These are phyloP conservation scores for Geotrichum candidum DNA, from an alignment of 1,139 yeast species.

Conservation along the genomic window DNA sequence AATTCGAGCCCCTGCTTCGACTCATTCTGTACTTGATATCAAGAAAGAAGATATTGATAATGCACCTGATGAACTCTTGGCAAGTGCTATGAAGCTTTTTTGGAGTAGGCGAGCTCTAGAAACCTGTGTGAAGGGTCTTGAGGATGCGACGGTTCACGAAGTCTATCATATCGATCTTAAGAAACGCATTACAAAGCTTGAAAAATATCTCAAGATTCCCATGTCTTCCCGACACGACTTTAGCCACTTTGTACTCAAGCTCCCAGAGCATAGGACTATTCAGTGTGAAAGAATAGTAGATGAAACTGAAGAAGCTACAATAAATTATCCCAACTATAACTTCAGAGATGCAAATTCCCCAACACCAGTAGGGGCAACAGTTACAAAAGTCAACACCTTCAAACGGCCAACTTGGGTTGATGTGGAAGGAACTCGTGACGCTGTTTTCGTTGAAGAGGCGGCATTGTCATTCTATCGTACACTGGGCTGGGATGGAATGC, in stretches of 20 bases:
- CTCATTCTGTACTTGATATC: not conserved
- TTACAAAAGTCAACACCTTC: slow-evolving; percentile 7
- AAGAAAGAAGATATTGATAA: not conserved
- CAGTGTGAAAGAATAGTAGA: slow-evolving; percentile 7
- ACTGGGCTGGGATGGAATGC: slow-evolving; percentile 35
- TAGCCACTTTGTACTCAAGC: slow-evolving; percentile 1
- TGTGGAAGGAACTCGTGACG: slow-evolving; percentile 17
- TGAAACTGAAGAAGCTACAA: not conserved
- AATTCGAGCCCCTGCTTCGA: not conserved
- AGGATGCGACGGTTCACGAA: slow-evolving; percentile 20
- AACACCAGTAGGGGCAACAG: slow-evolving; percentile 10
- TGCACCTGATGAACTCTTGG: not conserved
- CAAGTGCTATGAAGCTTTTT: slow-evolving; percentile 9
- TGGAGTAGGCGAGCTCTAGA: slow-evolving; percentile 26
- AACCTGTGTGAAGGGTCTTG: slow-evolving; percentile 27
- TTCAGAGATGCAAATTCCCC: not conserved
- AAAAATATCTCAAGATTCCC: slow-evolving; percentile 19
- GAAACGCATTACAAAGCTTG: slow-evolving; percentile 17
- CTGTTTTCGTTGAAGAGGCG: slow-evolving; percentile 31
- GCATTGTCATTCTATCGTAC: slow-evolving; percentile 31
- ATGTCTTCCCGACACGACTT: slow-evolving; percentile 12
- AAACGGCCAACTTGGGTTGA: slow-evolving; percentile 12
- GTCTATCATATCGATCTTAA: slow-evolving; percentile 24
- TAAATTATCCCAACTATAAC: slow-evolving; percentile 8
- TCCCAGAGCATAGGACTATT: slow-evolving; percentile 7